These are phyloP conservation scores for Aaosphaeria pasadenensis DNA, from an alignment of 2,329 filamentous ascomycete genomes.

Conservation along the genomic window DNA sequence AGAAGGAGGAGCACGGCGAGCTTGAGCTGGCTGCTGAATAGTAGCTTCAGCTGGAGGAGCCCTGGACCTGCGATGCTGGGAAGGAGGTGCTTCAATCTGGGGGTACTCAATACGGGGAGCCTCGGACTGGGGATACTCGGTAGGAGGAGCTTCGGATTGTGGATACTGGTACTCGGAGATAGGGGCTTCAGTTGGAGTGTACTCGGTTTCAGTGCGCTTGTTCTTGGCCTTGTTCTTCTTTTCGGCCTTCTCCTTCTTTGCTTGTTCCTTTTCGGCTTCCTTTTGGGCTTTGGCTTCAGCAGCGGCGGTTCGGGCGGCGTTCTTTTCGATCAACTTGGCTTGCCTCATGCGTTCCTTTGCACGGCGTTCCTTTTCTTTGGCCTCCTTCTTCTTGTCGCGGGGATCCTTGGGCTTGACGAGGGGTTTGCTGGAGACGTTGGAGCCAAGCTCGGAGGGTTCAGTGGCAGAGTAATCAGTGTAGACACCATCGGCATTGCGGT, in stretches of 20 bases:
- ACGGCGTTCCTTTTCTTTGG: slow-evolving; percentile 34
- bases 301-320: slow-evolving; percentile 28
- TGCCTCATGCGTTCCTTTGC: slow-evolving; percentile 52
- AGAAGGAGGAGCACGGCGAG: slow-evolving; percentile 32
- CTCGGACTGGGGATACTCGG: slow-evolving; percentile 17
- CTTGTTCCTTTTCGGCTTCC: slow-evolving; percentile 36
- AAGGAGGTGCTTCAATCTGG: slow-evolving; percentile 10
- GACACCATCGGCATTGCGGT: slow-evolving; percentile 74
- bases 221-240: slow-evolving; percentile 40
- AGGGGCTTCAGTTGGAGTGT: slow-evolving; percentile 22
- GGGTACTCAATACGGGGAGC: background rate
- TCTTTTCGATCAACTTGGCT: slow-evolving; percentile 42
- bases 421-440: slow-evolving; percentile 39
- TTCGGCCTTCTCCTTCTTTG: slow-evolving; percentile 37
- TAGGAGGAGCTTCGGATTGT: slow-evolving; percentile 3
- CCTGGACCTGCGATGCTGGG: slow-evolving; percentile 5
- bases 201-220: slow-evolving; percentile 20
- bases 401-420: slow-evolving; percentile 40
- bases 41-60: background rate
- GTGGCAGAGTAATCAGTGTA: slow-evolving; percentile 76
- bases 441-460: slow-evolving; percentile 57
- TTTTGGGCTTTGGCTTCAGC: slow-evolving; percentile 44
- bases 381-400: slow-evolving; percentile 40
- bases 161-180: slow-evolving; percentile 9
- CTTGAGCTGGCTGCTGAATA: background rate